These are phyloP conservation scores for Ophiorrhiza pumila DNA, from an alignment of 257 asterid genomes.

Conservation along the genomic window DNA sequence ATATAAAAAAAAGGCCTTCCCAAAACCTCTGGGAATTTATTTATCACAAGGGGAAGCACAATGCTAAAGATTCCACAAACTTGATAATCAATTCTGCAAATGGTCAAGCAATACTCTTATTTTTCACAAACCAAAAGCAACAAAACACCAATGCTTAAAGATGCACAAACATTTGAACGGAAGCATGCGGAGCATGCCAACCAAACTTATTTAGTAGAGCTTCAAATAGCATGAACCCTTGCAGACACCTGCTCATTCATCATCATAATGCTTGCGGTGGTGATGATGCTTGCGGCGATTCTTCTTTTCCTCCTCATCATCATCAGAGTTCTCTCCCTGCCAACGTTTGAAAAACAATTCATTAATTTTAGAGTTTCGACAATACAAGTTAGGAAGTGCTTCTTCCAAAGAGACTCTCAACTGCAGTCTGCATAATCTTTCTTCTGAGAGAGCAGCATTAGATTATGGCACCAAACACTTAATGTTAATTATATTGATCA, in stretches of 20 bases:
- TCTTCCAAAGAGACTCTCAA: not conserved
- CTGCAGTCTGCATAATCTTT: not conserved
- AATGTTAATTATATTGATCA: too few species aligned
- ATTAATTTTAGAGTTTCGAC: too few species aligned
- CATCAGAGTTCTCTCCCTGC: slow-evolving; percentile 28
- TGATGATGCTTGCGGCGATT: slow-evolving; percentile 14
- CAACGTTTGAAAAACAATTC: not conserved
- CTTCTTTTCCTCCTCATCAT: slow-evolving; percentile 24
- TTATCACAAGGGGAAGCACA: not conserved
- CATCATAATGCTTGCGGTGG: slow-evolving; percentile 28
- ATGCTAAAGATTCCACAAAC: not conserved
- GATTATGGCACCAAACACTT: not conserved
- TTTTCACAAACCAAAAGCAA: not conserved
- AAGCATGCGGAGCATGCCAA: not conserved
- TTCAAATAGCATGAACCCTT: slow-evolving; percentile 16
- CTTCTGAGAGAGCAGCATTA: not conserved
- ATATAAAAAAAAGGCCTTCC: too few species aligned
- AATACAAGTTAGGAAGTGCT: not conserved
- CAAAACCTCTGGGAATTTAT: slow-evolving; percentile 12
- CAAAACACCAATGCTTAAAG: not conserved
- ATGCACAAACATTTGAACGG: slow-evolving; percentile 1
- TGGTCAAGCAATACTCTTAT: not conserved
- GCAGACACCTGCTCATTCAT: slow-evolving; percentile 17
- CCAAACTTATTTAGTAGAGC: slow-evolving; percentile 17
- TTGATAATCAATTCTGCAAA: not conserved